Evolutionary conservation across 2,329 filamentous ascomycete genomes (phyloP), one percentile per base, ranked within the genome.

Genomic region (Neoarthrinium moseri): DNA sequence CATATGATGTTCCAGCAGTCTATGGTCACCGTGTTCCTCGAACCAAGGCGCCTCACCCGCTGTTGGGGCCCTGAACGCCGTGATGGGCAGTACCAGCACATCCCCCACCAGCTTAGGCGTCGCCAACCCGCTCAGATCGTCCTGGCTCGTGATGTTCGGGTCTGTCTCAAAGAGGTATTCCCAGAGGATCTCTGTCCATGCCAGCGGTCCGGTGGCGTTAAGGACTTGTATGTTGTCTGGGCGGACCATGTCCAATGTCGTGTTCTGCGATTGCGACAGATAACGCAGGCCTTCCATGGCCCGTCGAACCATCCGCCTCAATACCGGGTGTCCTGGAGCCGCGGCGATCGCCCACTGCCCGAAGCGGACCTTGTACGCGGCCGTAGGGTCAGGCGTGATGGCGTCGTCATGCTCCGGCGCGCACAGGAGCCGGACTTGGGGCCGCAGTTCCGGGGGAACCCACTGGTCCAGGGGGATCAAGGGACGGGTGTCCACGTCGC

Each of bases 381-480:
- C n/a, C n/a, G n/a, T n/a, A n/a, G n/a, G n/a, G n/a, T n/a, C n/a
- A 13, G 54, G 47, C 22, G 63, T 62, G n/a, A 64, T 56, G 6
- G 49, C 52, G n/a, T n/a, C 51, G 46, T 66, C 64, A 30, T 56
- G 65, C 47, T 66, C 63, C 40, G 64, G 55, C 6, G 62, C 63
- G 4, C 66, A 51, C 15, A 67, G 41, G 8, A 61, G 48, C 4
- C 53, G 47, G 6, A 55, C 54, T 13, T 47, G 30, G 45, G 51
- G 47, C 4, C 54, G 55, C 20, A 56, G 12, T 4, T 48, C 15
- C 40, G 24, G 63, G 57, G 82, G 82, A 13, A 86, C 78, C 60
- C 83, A 86, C 40, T 71, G 63, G 26, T 57, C 54, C 26, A 70
- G 55, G 10, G 68, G 64, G 56, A 63, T 64, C 22, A 72, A 56